Conservation (phyloP, 2,329 filamentous ascomycete genomes). For the Alternaria alternata region DNA sequence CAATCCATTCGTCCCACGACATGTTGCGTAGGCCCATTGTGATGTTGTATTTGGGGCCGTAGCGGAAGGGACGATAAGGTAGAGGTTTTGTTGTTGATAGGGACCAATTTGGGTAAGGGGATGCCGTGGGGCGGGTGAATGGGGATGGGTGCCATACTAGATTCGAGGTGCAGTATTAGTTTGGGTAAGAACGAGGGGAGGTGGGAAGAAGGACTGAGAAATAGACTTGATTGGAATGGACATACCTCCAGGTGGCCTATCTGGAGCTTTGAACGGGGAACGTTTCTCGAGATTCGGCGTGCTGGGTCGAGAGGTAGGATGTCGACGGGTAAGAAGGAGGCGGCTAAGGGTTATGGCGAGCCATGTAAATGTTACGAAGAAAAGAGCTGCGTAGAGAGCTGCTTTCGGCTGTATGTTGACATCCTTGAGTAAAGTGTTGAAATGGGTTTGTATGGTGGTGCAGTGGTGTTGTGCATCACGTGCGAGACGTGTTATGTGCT, state of each 20-base stretch:
- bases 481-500: slow-evolving; percentile 30
- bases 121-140: slow-evolving; percentile 67
- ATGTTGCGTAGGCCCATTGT: slow-evolving; percentile 80
- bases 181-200: neutral
- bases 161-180: neutral
- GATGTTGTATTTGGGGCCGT: slow-evolving; percentile 78
- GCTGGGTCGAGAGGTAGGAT: slow-evolving; percentile 27
- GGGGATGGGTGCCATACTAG: slow-evolving; percentile 8
- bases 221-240: neutral
- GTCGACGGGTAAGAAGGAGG: slow-evolving; percentile 24
- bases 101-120: slow-evolving; percentile 73
- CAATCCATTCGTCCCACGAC: slow-evolving; percentile 79
- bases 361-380: slow-evolving; percentile 45
- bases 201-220: neutral
- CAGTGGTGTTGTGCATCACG: slow-evolving; percentile 11
- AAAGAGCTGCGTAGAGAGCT: slow-evolving; percentile 43
- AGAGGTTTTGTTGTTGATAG: slow-evolving; percentile 74
- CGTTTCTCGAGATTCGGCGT: slow-evolving; percentile 60
- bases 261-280: slow-evolving; percentile 43
- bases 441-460: neutral
- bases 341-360: slow-evolving; percentile 31
- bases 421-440: slow-evolving; percentile 10
- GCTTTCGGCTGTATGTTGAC: slow-evolving; percentile 25
- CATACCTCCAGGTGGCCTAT: slow-evolving; percentile 52
- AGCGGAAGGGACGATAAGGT: slow-evolving; percentile 79